A percentile compares a stretch with the other conserved stretches of the same genome.
Conservation (phyloP, 2,329 filamentous ascomycete species). For the Scytalidium lignicola region DNA sequence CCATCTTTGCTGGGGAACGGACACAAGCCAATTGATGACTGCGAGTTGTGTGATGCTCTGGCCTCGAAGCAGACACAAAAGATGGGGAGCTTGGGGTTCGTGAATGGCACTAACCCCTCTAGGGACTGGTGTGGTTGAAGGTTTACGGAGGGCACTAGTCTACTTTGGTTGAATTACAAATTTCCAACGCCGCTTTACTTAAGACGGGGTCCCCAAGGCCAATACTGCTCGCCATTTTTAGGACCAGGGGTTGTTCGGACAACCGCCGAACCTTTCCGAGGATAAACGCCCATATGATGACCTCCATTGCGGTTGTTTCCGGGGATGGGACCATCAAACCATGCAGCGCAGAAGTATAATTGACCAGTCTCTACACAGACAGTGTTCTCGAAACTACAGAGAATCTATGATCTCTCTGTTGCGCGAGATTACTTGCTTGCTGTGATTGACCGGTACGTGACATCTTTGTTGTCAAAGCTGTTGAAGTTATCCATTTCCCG, state of each 20-base stretch:
- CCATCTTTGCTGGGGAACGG: conserved; percentile 17
- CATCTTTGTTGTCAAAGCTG: neutral
- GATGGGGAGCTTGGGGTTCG: neutral
- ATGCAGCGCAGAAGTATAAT: neutral
- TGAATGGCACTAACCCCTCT: too few relatives aligned
- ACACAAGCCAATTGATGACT: neutral
- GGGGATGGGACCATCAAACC: neutral
- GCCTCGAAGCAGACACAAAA: neutral
- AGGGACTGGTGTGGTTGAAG: neutral
- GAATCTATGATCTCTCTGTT: neutral
- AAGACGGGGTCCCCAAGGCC: neutral
- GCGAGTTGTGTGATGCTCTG: neutral
- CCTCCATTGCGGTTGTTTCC: neutral
- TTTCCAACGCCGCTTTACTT: neutral
- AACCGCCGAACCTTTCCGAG: neutral
- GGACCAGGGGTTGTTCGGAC: neutral
- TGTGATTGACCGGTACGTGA: neutral
- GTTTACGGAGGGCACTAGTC: neutral
- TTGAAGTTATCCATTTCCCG: neutral
- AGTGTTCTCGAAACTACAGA: neutral
- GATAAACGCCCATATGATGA: neutral
- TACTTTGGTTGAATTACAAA: too few relatives aligned
- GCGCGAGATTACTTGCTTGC: neutral
- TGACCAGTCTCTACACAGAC: neutral
- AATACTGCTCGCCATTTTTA: neutral